Evolutionary conservation across 208 protist genomes (phyloP), one percentile per base, ranked within the genome.

Genomic region (Crithidia mellificae): DNA sequence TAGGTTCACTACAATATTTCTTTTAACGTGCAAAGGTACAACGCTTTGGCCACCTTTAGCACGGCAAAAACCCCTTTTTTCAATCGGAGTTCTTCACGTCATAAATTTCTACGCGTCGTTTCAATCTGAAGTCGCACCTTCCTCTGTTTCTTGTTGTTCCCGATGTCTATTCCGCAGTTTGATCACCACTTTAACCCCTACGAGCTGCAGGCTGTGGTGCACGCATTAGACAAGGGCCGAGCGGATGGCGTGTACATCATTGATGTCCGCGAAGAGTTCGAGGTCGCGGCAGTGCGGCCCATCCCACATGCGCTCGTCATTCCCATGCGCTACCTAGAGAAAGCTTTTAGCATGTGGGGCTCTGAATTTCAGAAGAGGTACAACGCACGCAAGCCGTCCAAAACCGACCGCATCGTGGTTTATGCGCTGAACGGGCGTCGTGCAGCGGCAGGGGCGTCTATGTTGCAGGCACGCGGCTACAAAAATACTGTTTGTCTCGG

Each of bases 181-280:
- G 68, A 75, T 20, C 76, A 81, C 65, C 24, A 39, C 15, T 69
- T 89, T 43, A 78, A 59, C 44, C 34, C 67, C 29, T 84, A 77
- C 39, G 80, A 90, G 52, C 53, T 87, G 63, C 81, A 88, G 50
- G 83, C 81, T 6, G 69, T 92, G 19, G 63, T 90, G 38, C 83
- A 75, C 55, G 80, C 76, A 2, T 76, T 85, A 54, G 56, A 64
- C 20, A 80, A 83, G 19, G 78, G 78, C 12, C 61, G 72, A 19
- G 68, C 54, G 1, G 50, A 41, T 22, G 75, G 81, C 56, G 70
- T 86, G 1, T 81, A 75, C 54, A 79, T 92, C 41, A 56, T 92
- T 25, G 84, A 92, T 51, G 77, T 87, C 17, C 81, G 87, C 4
- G 83, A 90, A 34, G 63, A 63, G 19, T 83, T 83, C 62, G 87